Percentiles rank a stretch among this genome's conserved stretches.
Conservation (phyloP, 2,329 filamentous ascomycete genomes). For the Fusarium sp. region DNA sequence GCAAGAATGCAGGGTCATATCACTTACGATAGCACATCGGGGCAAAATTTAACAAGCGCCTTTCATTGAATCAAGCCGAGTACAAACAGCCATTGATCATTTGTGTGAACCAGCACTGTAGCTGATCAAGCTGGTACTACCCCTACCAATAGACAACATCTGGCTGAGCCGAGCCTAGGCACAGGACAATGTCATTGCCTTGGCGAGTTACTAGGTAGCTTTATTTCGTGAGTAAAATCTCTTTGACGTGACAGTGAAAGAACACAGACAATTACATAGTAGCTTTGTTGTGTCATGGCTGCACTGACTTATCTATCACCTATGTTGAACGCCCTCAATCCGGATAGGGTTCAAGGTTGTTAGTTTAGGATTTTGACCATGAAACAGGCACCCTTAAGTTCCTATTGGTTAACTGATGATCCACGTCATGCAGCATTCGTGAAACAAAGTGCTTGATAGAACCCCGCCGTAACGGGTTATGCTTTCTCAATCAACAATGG, state of each 20-base stretch:
- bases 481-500: not conserved
- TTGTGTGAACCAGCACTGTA: not conserved
- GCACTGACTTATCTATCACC: not conserved
- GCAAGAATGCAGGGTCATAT: not conserved
- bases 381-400: slow-evolving; percentile 33
- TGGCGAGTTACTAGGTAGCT: not conserved
- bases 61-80: not conserved
- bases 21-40: not conserved
- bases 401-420: slow-evolving; percentile 28
- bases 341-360: not conserved
- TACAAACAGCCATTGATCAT: not conserved
- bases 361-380: slow-evolving; percentile 15
- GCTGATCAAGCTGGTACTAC: not conserved
- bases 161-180: not conserved
- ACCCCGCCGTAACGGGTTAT: not conserved
- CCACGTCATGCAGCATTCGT: slow-evolving; percentile 34
- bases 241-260: not conserved
- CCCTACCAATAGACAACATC: not conserved
- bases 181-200: not conserved
- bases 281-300: not conserved
- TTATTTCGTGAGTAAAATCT: not conserved
- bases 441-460: slow-evolving; percentile 29
- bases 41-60: not conserved
- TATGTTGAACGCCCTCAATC: not conserved
- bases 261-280: not conserved